Evolutionary conservation across 495 filamentous ascomycete genomes (phyloP).

Genomic region (Penicillium malachiteum): DNA sequence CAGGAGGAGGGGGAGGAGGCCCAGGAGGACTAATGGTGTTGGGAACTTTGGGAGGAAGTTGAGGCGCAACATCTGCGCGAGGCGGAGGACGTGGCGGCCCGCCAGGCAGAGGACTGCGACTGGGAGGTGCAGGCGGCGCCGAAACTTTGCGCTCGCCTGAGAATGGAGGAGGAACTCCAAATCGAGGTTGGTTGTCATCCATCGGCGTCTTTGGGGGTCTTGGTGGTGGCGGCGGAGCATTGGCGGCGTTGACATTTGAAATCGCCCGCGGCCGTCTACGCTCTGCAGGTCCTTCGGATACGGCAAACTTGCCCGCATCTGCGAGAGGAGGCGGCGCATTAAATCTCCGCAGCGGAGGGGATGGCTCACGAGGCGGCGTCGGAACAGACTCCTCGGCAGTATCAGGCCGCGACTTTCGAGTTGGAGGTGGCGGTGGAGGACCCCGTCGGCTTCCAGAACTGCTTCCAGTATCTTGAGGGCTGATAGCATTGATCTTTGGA

Average conservation of each 20-base stretch:
- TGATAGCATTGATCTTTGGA: conserved; percentile 49
- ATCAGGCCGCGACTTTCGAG: conserved; percentile 58
- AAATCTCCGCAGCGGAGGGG: conserved; percentile 58
- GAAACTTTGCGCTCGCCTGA: conserved; percentile 61
- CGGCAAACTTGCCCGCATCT: conserved; percentile 79
- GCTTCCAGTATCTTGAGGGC: conserved; percentile 66
- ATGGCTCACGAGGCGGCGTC: conserved; percentile 48
- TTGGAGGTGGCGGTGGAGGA: conserved; percentile 82
- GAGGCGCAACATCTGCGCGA: conserved; percentile 54
- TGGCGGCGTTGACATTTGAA: conserved; percentile 40
- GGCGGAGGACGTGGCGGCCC: conserved; percentile 68
- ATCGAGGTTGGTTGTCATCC: conserved; percentile 62
- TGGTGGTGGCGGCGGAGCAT: conserved; percentile 74
- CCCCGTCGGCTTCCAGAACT: conserved; percentile 64
- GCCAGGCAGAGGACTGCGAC: conserved; percentile 54
- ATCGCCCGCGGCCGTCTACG: conserved; percentile 56
- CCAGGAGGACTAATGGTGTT: conserved; percentile 35
- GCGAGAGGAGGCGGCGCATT: conserved; percentile 80
- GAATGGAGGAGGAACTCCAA: conserved; percentile 83
- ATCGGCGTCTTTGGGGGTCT: conserved; percentile 83
- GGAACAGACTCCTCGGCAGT: conserved; percentile 55
- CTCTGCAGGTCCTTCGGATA: conserved; percentile 51
- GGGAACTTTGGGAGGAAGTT: conserved; percentile 71
- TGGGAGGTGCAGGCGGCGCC: conserved; percentile 73
- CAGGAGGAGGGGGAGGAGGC: conserved; percentile 60